Conservation (phyloP, 2,329 filamentous ascomycete species). For the Drechslerella coelobrocha region DNA sequence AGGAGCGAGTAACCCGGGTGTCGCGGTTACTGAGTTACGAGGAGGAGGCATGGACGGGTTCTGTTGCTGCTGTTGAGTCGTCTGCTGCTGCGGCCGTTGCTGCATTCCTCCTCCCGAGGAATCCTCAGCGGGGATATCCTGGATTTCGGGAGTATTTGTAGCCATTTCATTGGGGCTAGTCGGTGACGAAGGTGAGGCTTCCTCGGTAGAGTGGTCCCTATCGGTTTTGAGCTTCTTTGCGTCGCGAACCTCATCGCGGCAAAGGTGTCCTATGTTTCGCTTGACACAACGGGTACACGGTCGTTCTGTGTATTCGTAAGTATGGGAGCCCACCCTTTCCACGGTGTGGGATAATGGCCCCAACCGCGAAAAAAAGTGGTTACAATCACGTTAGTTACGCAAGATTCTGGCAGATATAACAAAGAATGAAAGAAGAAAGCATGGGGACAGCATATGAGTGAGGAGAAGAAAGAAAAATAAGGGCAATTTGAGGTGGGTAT, state of each 20-base stretch:
- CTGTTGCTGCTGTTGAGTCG: constrained; percentile 65
- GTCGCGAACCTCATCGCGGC: constrained; percentile 95
- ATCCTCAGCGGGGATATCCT: constrained; percentile 59
- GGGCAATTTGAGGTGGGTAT: constrained; percentile 55
- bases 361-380: constrained; percentile 58
- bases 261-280: constrained; percentile 96
- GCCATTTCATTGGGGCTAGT: constrained; percentile 52
- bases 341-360: constrained; percentile 55
- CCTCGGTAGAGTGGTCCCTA: constrained; percentile 52
- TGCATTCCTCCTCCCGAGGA: constrained; percentile 63
- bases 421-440: constrained; percentile 22
- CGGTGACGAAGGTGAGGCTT: constrained; percentile 50
- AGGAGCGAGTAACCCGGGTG: constrained; percentile 53
- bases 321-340: constrained; percentile 53
- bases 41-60: constrained; percentile 54
- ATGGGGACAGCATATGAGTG: constrained; percentile 51
- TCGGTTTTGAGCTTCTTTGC: constrained; percentile 79
- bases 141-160: constrained; percentile 57
- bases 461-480: constrained; percentile 43
- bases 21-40: constrained; percentile 52
- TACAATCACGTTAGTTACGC: constrained; percentile 53
- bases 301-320: constrained; percentile 66
- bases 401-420: constrained; percentile 46
- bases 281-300: constrained; percentile 98
- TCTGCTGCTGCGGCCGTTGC: constrained; percentile 66